phyloP scores from a whole-genome alignment of 208 protist genomes.

The Acanthamoeba triangularis region DNA sequence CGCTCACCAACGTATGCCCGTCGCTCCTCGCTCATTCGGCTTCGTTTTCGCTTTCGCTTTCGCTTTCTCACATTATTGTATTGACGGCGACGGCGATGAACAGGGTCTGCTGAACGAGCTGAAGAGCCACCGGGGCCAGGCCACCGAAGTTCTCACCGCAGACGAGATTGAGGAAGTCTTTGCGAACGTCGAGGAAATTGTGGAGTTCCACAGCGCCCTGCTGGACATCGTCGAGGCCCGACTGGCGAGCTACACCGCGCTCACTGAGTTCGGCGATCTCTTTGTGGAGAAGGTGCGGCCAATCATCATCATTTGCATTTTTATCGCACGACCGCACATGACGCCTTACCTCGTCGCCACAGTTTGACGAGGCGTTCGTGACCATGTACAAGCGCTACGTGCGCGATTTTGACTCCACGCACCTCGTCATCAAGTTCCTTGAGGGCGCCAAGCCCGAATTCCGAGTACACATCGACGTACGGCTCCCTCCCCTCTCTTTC shows the following conservation, averaged over 20 bases:
- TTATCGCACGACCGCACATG: neutral
- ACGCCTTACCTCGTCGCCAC: neutral
- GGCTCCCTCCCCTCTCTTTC: neutral
- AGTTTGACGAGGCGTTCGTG: conserved; percentile 18
- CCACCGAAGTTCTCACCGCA: neutral
- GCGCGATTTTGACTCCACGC: conserved; percentile 27
- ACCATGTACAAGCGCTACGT: conserved; percentile 52
- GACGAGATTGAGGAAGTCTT: conserved; percentile 81
- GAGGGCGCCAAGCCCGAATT: conserved; percentile 32
- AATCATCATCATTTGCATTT: neutral
- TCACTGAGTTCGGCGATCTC: conserved; percentile 77
- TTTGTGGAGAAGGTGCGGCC: conserved; percentile 80
- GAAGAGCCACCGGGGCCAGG: neutral
- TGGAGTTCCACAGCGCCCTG: conserved; percentile 69
- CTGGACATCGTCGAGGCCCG: conserved; percentile 75
- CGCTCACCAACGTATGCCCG: neutral
- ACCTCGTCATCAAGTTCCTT: conserved; percentile 43
- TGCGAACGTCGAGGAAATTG: conserved; percentile 81
- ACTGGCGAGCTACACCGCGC: conserved; percentile 20
- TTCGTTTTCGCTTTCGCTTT: conserved; percentile 52
- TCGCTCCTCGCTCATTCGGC: neutral
- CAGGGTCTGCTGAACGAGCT: neutral
- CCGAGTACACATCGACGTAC: neutral
- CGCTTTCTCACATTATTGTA: conserved; percentile 44
- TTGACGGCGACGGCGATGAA: neutral